phyloP scores from a whole-genome alignment of 2,329 filamentous ascomycete genomes.

The Neocatenulostroma microsporum region DNA sequence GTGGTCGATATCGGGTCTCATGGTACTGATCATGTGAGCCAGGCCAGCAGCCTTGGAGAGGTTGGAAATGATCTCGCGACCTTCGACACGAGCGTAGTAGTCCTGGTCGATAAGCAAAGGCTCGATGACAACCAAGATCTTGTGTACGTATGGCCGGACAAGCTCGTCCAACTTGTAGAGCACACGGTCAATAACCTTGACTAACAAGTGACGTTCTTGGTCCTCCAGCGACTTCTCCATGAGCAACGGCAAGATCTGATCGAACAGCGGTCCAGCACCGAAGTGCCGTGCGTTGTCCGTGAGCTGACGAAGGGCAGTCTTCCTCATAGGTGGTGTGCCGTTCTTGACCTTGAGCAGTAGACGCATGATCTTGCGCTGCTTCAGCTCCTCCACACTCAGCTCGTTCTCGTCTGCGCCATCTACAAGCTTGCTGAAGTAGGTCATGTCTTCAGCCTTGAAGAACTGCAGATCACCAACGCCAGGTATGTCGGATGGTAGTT shows the following conservation, averaged over 20 bases:
- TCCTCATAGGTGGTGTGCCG: slow-evolving; percentile 95
- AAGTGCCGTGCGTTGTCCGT: slow-evolving; percentile 97
- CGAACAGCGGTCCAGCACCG: slow-evolving; percentile 87
- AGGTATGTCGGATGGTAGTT: slow-evolving; percentile 89
- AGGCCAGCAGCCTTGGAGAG: slow-evolving; percentile 92
- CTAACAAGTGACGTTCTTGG: slow-evolving; percentile 92
- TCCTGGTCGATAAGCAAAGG: slow-evolving; percentile 98
- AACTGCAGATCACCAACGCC: slow-evolving; percentile 95
- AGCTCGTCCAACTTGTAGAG: slow-evolving; percentile 97
- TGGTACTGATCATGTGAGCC: slow-evolving; percentile 98
- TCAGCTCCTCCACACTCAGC: slow-evolving; percentile 88
- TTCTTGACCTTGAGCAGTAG: slow-evolving; percentile 98
- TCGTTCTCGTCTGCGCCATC: slow-evolving; percentile 88
- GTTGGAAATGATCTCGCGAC: slow-evolving; percentile 97
- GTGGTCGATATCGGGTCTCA: slow-evolving; percentile 97
- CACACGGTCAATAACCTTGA: slow-evolving; percentile 98
- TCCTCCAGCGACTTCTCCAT: slow-evolving; percentile 99
- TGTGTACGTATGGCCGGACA: slow-evolving; percentile 93
- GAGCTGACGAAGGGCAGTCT: slow-evolving; percentile 92
- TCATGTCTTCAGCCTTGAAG: slow-evolving; percentile 98
- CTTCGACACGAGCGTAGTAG: slow-evolving; percentile 96
- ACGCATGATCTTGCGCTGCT: slow-evolving; percentile 98
- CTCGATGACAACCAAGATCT: slow-evolving; percentile 97
- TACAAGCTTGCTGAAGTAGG: slow-evolving; percentile 95
- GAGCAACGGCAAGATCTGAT: slow-evolving; percentile 89